phyloP scores from a whole-genome alignment of 176 grass and related monocot genomes.

The Thalia dealbata region DNA sequence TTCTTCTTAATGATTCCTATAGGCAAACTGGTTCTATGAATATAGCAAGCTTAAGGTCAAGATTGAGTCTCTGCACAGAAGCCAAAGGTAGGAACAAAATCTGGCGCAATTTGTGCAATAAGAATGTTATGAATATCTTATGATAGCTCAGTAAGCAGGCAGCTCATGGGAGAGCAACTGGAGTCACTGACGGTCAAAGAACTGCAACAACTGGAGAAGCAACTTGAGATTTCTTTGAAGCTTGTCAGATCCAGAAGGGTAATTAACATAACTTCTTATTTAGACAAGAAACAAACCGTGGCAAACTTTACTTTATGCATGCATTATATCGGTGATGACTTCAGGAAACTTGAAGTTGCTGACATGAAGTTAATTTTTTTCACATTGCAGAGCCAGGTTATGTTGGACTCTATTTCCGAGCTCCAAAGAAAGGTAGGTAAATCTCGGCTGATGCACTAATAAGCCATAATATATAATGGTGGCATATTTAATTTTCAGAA shows the following conservation, averaged over 20 bases:
- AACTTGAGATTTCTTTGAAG: background rate
- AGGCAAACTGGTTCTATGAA: background rate
- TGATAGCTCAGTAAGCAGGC: background rate
- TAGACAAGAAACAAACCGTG: background rate
- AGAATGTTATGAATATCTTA: background rate
- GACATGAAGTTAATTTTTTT: background rate
- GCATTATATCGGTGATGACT: background rate
- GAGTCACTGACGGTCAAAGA: background rate
- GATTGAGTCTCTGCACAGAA: background rate
- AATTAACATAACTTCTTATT: background rate
- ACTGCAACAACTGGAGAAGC: constrained; percentile 1
- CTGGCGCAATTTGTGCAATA: background rate
- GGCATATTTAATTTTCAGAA: too few relatives aligned
- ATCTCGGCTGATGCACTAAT: background rate
- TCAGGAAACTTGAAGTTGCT: background rate
- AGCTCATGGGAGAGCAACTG: constrained; percentile 7
- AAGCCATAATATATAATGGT: too few relatives aligned
- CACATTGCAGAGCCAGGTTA: background rate
- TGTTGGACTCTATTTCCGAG: background rate
- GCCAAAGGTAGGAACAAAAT: background rate
- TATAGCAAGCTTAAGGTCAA: background rate
- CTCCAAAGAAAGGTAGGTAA: background rate
- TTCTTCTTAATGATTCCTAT: background rate
- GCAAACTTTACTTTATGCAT: background rate
- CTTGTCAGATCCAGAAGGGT: background rate